Conservation (phyloP, 2,329 filamentous ascomycete species). For the Ceratocystis huliohia region DNA sequence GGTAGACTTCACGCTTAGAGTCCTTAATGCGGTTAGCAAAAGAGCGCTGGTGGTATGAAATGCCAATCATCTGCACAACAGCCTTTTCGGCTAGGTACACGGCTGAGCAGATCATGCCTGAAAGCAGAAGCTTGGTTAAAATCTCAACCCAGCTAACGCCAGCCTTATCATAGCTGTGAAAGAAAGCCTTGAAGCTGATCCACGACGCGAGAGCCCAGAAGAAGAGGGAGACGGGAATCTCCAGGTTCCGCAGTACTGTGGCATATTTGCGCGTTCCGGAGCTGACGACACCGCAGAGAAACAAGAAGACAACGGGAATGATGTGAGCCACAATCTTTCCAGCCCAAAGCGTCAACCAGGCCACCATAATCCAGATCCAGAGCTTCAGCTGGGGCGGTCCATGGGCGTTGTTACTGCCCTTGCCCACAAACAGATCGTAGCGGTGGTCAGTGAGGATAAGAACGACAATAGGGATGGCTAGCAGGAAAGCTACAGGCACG, state of each 20-base stretch:
- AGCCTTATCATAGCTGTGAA: conserved; percentile 27
- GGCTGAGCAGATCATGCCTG: conserved; percentile 53
- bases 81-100: conserved; percentile 66
- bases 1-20: conserved; percentile 72
- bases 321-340: conserved; percentile 52
- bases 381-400: conserved; percentile 46
- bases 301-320: conserved; percentile 52
- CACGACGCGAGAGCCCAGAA: conserved; percentile 54
- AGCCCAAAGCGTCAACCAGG: conserved; percentile 55
- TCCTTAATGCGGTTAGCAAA: conserved; percentile 74
- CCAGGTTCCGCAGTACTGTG: conserved; percentile 48
- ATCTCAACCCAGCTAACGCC: conserved; percentile 42
- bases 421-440: conserved; percentile 30
- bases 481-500: conserved; percentile 46
- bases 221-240: conserved; percentile 54
- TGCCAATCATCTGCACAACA: conserved; percentile 69
- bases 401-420: conserved; percentile 23
- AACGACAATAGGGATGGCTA: conserved; percentile 50
- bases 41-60: conserved; percentile 74
- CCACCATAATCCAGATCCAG: conserved; percentile 56
- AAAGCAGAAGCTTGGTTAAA: conserved; percentile 52
- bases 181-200: conserved; percentile 48
- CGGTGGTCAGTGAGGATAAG: conserved; percentile 35
- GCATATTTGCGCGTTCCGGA: conserved; percentile 59
- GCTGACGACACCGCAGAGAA: conserved; percentile 56